Evolutionary conservation across 2,329 filamentous ascomycete species (phyloP), one percentile per base, ranked within the genome.

Genomic region (Fusarium goolgardi): DNA sequence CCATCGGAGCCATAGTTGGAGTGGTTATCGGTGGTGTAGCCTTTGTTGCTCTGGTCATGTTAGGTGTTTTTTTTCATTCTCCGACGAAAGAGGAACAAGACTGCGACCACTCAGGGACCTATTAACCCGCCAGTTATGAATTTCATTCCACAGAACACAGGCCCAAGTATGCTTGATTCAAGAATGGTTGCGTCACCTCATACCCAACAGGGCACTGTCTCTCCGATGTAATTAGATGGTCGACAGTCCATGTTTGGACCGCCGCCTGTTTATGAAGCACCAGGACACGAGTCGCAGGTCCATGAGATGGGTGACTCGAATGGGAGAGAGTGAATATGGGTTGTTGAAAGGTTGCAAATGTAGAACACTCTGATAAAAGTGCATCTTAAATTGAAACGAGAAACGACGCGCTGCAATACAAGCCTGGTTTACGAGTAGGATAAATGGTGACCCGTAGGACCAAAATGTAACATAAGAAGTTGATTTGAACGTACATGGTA

Each of bases 21-120:
- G 57, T 43, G 4, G 57, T 34, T 5, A 29, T 59, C 0, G 54
- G 54, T 2, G 57, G 54, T 6, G 29, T 51, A 0, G 55, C 57
- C 11, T 2, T 59, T 2, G 35, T 59, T 0, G 57, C 54, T 13
- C 3, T 16, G 2, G n/a, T 39, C 2, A 29, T 51, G 47, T n/a
- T 51, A 1, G 32, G 47, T 11, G 20, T 39, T 2, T 21, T 21
- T 51, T 11, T 51, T 51, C 34, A n/a, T 39, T 1, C 23, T 40
- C 3, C 47, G 47, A 13, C 23, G 34, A 40, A 51, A 13, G 18
- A 27, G 13, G 15, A 51, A 25, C 13, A 50, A 50, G 47, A 20
- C 13, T 11, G 2, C 2, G 12, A 5, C 29, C 9, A 4, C 45
- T 1, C 31, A 35, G 2, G 34, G 47, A 1, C 47, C 47, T 2